Evolutionary conservation across 2,329 filamentous ascomycete species (phyloP), one percentile per base, ranked within the genome.

Genomic region (Tolypocladium endophyticum): DNA sequence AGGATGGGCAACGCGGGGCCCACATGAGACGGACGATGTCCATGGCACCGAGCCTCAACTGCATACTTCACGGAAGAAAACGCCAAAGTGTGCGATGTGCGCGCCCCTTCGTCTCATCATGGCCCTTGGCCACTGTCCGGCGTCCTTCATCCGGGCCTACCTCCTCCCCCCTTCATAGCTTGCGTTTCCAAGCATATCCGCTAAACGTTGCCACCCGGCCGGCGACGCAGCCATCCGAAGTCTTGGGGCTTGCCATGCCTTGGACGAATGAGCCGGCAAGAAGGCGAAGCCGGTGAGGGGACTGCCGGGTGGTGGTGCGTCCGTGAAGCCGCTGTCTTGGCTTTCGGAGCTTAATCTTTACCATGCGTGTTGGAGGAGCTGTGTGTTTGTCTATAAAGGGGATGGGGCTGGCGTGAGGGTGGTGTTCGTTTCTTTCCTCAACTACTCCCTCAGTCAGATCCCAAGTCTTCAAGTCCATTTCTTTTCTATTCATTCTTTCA

Each of bases 401-500:
- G 30, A 14, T 6, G 18, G 3, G 20, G 28, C 6, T n/a, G 28
- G 28, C 50, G 50, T 9, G 30, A 12, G 12, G 30, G 30, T 35
- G 30, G 1, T 12, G 20, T n/a, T n/a, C 20, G 30, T 35, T 12
- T 53, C 11, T 53, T 18, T 43, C 38, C 18, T 25, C 36, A 43
- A 56, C 18, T n/a, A n/a, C 36, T 33, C 55, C n/a, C 36, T n/a
- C 23, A 20, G 23, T 36, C 23, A 55, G 25, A 39, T 56, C 18
- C 25, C 5, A 41, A 43, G 36, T 16, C 36, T 30, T 28, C 55
- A n/a, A 43, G 20, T 56, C 30, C 55, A 28, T 25, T 56, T 25
- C 36, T 56, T 56, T 41, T 43, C 30, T 25, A 56, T 56, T 56
- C 55, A 33, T 56, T 56, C 55, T 30, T 56, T 56, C 55, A 56